Evolutionary conservation across 768 basidiomycete species (phyloP).

Genomic region (Leucosporidium yakuticum): DNA sequence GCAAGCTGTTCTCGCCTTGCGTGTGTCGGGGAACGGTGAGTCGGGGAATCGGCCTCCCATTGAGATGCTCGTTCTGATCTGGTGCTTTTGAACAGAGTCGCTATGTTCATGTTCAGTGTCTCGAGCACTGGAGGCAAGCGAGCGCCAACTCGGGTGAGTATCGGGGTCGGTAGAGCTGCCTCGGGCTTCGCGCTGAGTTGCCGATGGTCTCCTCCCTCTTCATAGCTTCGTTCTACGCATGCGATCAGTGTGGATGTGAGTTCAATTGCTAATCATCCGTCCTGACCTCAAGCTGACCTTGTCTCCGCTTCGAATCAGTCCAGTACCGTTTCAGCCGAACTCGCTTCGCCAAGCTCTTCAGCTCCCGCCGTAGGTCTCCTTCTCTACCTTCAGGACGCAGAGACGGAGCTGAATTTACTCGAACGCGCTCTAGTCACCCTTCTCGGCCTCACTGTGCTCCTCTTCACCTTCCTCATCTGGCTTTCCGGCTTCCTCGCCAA

Average conservation of each 20-base stretch:
- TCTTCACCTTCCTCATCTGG: constrained; percentile 18
- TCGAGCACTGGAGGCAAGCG: constrained; percentile 22
- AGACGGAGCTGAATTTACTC: no score
- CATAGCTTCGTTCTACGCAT: constrained; percentile 13
- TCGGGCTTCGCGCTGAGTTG: background rate
- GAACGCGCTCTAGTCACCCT: constrained; percentile 13
- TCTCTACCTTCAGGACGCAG: no score
- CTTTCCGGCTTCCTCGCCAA: constrained; percentile 29
- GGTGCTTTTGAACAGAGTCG: background rate
- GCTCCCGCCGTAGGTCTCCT: no score
- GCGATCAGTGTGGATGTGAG: background rate
- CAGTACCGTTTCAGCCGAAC: no score
- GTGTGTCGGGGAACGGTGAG: constrained; percentile 21
- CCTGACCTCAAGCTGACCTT: background rate
- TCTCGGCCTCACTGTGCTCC: background rate
- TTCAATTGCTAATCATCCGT: background rate
- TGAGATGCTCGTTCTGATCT: background rate
- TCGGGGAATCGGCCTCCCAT: background rate
- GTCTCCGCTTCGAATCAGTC: no score
- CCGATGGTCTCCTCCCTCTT: background rate
- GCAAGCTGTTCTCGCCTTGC: constrained; percentile 21
- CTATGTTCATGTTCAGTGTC: constrained; percentile 15
- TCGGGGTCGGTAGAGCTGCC: no score
- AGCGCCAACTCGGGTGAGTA: background rate
- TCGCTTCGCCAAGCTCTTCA: no score